phyloP scores from a whole-genome alignment of 345 rosid genomes.

The Dovyalis caffra region DNA sequence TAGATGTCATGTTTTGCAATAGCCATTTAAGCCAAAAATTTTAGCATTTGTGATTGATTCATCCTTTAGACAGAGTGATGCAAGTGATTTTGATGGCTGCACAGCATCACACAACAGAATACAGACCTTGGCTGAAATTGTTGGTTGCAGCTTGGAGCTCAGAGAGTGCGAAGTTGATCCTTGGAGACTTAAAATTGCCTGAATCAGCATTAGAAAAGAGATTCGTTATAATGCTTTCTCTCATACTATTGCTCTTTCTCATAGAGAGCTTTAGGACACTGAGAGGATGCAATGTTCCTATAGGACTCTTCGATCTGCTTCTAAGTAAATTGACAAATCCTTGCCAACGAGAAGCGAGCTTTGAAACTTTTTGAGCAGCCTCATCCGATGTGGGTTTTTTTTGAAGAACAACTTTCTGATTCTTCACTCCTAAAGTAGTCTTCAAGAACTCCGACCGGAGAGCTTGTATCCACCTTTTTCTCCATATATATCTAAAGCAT shows the following conservation, averaged over 20 bases:
- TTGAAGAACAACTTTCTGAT: constrained; percentile 39
- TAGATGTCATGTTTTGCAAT: too few relatives aligned
- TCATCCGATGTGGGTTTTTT: constrained; percentile 37
- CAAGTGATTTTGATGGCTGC: too few relatives aligned
- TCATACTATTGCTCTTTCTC: too few relatives aligned
- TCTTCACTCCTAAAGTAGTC: constrained; percentile 76
- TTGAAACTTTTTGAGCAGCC: constrained; percentile 27
- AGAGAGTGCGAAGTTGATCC: too few relatives aligned
- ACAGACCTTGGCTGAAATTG: constrained; percentile 61
- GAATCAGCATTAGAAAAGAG: too few relatives aligned
- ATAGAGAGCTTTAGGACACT: too few relatives aligned
- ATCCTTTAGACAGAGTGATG: too few relatives aligned
- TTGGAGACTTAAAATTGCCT: too few relatives aligned
- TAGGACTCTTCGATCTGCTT: constrained; percentile 48
- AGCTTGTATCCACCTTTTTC: constrained; percentile 45
- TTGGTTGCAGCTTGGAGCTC: background rate
- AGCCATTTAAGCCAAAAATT: too few relatives aligned
- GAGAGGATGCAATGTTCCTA: constrained; percentile 39
- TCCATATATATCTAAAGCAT: too few relatives aligned
- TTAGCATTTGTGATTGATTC: too few relatives aligned
- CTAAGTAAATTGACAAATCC: constrained; percentile 38
- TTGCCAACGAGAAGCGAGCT: constrained; percentile 43
- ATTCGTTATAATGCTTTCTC: too few relatives aligned
- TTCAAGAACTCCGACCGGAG: constrained; percentile 75
- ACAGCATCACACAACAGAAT: background rate